Evolutionary conservation across 225 moss, liverwort and hornwort genomes (phyloP).

Genomic region (Marchantia paleacea): DNA sequence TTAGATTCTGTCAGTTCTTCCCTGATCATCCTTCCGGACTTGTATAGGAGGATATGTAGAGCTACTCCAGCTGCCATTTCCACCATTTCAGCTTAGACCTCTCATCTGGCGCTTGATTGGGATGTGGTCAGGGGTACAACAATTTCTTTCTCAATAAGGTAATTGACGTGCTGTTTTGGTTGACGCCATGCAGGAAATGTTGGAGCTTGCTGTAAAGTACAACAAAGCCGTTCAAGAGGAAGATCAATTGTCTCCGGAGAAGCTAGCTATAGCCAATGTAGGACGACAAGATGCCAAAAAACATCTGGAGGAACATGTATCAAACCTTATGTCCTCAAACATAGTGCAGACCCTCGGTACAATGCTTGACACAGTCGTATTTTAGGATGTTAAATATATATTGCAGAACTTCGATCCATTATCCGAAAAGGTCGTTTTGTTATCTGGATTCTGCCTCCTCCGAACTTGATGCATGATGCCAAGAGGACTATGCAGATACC

Average conservation of each 20-base stretch:
- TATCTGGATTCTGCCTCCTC: not conserved
- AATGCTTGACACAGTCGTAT: conserved; percentile 97
- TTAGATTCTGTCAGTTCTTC: too few species aligned
- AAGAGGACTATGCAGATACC: too few species aligned
- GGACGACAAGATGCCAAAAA: conserved; percentile 98
- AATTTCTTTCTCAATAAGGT: too few species aligned
- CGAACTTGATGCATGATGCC: not conserved
- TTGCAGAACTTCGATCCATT: not conserved
- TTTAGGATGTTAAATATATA: conserved; percentile 38
- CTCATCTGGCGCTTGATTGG: too few species aligned
- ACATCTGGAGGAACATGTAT: conserved; percentile 88
- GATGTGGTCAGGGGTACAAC: too few species aligned
- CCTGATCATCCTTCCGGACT: too few species aligned
- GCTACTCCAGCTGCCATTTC: too few species aligned
- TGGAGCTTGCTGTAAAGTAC: conserved; percentile 83
- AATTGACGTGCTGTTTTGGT: not conserved
- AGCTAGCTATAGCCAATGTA: conserved; percentile 88
- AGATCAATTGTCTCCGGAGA: conserved; percentile 84
- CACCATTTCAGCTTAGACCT: too few species aligned
- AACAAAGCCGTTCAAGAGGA: conserved; percentile 97
- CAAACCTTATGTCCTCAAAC: conserved; percentile 92
- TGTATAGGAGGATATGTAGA: too few species aligned
- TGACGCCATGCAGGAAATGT: conserved; percentile 68
- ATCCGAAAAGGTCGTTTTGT: not conserved
- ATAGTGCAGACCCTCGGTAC: conserved; percentile 96